Percentiles rank a stretch among this genome's conserved stretches.
These are phyloP conservation scores for Bipolaris cookei DNA, from an alignment of 2,329 filamentous ascomycete species.

Conservation along the genomic window DNA sequence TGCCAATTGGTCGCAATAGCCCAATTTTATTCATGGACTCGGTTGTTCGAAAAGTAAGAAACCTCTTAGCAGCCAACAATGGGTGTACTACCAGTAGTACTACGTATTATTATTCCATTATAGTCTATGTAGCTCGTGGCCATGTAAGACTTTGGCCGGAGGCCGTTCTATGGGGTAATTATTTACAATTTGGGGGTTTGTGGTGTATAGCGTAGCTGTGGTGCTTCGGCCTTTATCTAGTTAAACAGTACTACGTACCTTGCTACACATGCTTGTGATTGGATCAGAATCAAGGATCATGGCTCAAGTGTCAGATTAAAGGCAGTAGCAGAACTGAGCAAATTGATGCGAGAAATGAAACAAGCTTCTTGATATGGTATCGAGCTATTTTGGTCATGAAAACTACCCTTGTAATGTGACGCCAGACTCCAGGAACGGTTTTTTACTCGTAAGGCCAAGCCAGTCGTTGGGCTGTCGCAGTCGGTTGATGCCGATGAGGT, in stretches of 20 bases:
- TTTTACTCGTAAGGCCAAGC: background rate
- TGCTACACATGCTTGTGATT: background rate
- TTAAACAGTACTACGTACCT: background rate
- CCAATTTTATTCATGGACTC: no score
- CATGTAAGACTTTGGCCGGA: no score
- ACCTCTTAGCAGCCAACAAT: no score
- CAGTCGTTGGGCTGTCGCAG: background rate
- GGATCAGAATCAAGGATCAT: background rate
- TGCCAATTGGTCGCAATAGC: no score
- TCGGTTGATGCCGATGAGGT: background rate
- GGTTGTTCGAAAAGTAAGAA: no score
- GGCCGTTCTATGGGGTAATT: no score
- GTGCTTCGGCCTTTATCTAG: no score
- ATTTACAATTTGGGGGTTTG: no score
- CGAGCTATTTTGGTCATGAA: slow-evolving; percentile 29
- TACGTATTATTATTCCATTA: no score
- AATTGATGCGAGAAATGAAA: background rate
- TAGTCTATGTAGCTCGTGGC: no score
- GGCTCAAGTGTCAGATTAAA: background rate
- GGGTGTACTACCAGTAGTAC: background rate
- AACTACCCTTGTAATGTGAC: slow-evolving; percentile 28
- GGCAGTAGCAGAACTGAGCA: background rate
- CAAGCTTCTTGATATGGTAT: slow-evolving; percentile 36
- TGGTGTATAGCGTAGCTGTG: no score
- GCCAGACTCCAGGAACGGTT: slow-evolving; percentile 31